Base-by-base conservation (phyloP, 495 filamentous ascomycete genomes). In the Acidiella bohemica region DNA sequence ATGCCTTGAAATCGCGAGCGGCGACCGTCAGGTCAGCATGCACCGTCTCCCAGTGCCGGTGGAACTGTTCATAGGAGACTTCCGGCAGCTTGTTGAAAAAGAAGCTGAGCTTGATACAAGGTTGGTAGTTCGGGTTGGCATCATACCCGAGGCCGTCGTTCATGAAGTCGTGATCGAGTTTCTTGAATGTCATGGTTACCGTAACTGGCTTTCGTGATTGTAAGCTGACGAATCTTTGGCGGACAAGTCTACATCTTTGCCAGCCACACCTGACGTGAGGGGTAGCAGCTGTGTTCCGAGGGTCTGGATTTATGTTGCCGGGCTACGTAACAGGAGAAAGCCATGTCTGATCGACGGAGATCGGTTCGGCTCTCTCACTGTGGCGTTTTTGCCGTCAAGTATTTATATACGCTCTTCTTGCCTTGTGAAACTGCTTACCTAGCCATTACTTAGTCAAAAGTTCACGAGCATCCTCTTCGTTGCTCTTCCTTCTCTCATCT, bases 51-150 rank as follows among this genome's bases (percentile, higher is more conserved):
- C 53, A 57, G 34, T 57, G 54, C 16, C 42, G 51, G 26, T 57
- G 53, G 30, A 57, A 57, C 28, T 53, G 49, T 32, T 57, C 54
- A 27, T 57, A 36, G 16, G 49, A 51, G 44, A 57, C 54, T n/a
- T 53, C 24, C n/a, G 51, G 51, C 3, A 53, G 38, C 31, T 57
- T 57, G 39, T 51, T 55, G 47, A 57, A 57, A 46, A 52, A 57
- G 44, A 57, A 57, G 8, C 49, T 50, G 1, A 57, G 33, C 26
- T 57, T 57, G 40, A 57, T 49, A 41, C 46, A 55, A 14, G 54
- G 54, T 36, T 57, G 54, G 34, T 53, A 48, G 41, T 57, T 57
- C 28, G 51, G 47, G 18, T 42, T 48, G 2, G 45, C 20, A 21
- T 57, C 46, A 37, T 54, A 57, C 5, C 50, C 43, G 2, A 57